A percentile compares a stretch with the other conserved stretches of the same genome.
phyloP scores from a whole-genome alignment of 2,329 filamentous ascomycete species.

The Alternaria ventricosa region DNA sequence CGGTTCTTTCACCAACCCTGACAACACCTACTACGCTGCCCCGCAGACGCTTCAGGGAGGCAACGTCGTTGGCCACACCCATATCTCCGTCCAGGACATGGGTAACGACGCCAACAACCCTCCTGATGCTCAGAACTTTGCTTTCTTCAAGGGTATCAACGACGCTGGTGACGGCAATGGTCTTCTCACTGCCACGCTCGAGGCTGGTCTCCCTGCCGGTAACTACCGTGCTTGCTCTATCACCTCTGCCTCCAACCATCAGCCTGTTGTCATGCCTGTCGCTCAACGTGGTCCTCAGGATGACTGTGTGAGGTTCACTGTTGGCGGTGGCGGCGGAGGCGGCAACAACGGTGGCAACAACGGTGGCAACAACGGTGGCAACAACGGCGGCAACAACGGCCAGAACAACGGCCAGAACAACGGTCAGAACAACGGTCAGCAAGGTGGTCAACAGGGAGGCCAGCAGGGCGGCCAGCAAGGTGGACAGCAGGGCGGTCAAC shows the following conservation, averaged over 20 bases:
- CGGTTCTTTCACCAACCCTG: conserved; percentile 63
- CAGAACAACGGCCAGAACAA: conserved; percentile 7
- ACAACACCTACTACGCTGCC: conserved; percentile 61
- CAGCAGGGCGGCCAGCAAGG: conserved; percentile 2
- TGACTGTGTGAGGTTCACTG: conserved; percentile 60
- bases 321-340: conserved; percentile 30
- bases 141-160: conserved; percentile 66
- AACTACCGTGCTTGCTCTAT: conserved; percentile 62
- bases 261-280: conserved; percentile 65
- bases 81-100: conserved; percentile 61
- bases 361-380: conserved; percentile 8
- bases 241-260: conserved; percentile 60
- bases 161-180: conserved; percentile 58
- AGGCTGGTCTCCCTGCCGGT: conserved; percentile 56
- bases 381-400: conserved; percentile 1
- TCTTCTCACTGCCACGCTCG: conserved; percentile 53
- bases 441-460: not conserved
- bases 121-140: conserved; percentile 55
- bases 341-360: conserved; percentile 17
- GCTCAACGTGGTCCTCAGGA: conserved; percentile 63
- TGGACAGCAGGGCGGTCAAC: not conserved
- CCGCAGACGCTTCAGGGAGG: conserved; percentile 58
- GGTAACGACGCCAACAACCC: conserved; percentile 47
- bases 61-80: conserved; percentile 56
- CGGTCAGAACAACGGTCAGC: conserved; percentile 2